phyloP scores from a whole-genome alignment of 805 yeast species.

The Grigorovia yakushimaensis region DNA sequence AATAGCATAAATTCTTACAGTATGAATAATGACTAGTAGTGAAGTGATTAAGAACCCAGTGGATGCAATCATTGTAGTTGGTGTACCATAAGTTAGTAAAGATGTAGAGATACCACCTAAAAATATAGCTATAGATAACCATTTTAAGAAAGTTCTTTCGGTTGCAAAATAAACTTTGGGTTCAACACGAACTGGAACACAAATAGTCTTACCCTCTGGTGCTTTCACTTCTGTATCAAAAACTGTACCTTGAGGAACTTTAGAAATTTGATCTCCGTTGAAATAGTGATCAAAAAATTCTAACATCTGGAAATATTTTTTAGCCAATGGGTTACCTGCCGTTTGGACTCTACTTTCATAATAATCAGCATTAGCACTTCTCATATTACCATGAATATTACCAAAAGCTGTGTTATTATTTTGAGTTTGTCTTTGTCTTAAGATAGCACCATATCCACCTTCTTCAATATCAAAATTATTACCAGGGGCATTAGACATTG shows the following conservation, averaged over 20 bases:
- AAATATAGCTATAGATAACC: conserved; percentile 86
- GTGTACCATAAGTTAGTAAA: conserved; percentile 73
- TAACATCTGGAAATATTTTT: conserved; percentile 14
- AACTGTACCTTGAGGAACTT: conserved; percentile 55
- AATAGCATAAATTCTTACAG: conserved; percentile 66
- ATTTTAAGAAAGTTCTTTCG: conserved; percentile 86
- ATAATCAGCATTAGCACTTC: conserved; percentile 26
- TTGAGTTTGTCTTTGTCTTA: conserved; percentile 4
- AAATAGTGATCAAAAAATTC: conserved; percentile 37
- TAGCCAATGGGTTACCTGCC: conserved; percentile 15
- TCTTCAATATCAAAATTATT: conserved; percentile 66
- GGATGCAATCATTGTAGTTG: conserved; percentile 67
- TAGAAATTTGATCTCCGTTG: conserved; percentile 39
- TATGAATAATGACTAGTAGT: conserved; percentile 58
- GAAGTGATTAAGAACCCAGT: conserved; percentile 82
- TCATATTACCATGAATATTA: not conserved
- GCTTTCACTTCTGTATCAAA: conserved; percentile 51
- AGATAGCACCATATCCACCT: conserved; percentile 39
- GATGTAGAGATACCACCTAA: conserved; percentile 85
- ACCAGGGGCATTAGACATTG: conserved; percentile 34
- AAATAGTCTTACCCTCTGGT: conserved; percentile 82
- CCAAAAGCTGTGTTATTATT: not conserved
- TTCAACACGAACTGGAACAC: conserved; percentile 92
- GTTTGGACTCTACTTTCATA: conserved; percentile 17
- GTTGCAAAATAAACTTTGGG: conserved; percentile 99